Evolutionary conservation across 2,329 filamentous ascomycete genomes (phyloP).

Genomic region (Xylariaceae sp.): DNA sequence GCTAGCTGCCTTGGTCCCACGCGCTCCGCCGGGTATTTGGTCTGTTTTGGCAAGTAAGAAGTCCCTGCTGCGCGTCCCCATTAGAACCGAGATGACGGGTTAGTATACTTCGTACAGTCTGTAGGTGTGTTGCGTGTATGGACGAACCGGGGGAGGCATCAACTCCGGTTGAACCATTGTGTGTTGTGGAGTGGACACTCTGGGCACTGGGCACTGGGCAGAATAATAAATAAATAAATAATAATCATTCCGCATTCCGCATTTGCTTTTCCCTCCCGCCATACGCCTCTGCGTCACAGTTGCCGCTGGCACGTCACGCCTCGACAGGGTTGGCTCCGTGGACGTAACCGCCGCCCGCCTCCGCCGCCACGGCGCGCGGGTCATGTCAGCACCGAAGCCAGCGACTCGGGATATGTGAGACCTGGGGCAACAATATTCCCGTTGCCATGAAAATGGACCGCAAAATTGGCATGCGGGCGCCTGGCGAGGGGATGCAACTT

Average conservation of each 20-base stretch:
- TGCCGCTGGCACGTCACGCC: conserved; percentile 6
- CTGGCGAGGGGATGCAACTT: not conserved
- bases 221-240: no score
- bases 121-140: no score
- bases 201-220: no score
- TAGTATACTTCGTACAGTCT: no score
- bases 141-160: not conserved
- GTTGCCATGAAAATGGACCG: not conserved
- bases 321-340: not conserved
- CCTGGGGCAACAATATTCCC: not conserved
- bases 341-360: conserved; percentile 4
- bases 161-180: not conserved
- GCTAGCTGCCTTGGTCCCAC: not conserved
- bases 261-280: conserved; percentile 5
- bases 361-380: conserved; percentile 17
- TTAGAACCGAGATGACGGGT: not conserved
- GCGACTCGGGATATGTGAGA: conserved; percentile 11
- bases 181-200: no score
- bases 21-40: not conserved
- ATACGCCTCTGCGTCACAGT: conserved; percentile 6
- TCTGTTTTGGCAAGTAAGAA: no score
- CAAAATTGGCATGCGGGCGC: no score
- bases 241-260: conserved; percentile 9
- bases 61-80: not conserved
- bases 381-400: conserved; percentile 20